Evolutionary conservation across 208 protist species (phyloP), one percentile per base, ranked within the genome.

Genomic region (Histomonas meleagridis): DNA sequence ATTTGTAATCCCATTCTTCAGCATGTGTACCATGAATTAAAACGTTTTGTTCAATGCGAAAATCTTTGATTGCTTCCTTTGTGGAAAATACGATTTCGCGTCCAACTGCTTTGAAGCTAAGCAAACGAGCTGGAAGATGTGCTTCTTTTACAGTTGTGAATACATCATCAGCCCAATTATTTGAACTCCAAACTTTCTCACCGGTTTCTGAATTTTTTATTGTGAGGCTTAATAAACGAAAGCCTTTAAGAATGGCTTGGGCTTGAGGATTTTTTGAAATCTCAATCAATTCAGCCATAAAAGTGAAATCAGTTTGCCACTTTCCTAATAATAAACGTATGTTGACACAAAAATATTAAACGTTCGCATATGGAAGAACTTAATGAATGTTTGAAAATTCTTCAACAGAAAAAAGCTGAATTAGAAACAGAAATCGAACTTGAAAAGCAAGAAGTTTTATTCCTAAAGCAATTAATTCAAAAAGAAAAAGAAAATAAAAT

Each of bases 261-360:
- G 70, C 70, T 18, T 48, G 23, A 2, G 70, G 70, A 48, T 81
- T 23, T 12, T 43, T 51, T 7, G 14, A 46, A n/a, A 81, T 43
- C 51, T 81, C 40, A 43, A 81, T 81, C 40, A 51, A 81, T 81
- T 81, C 40, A 35, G 70, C 26, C 70, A 81, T 81, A 12, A 51
- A 23, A n/a, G n/a, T n/a, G n/a, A n/a, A n/a, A n/a, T n/a, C n/a
- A n/a, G n/a, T n/a, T n/a, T n/a, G n/a, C n/a, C n/a, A n/a, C n/a
- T n/a, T n/a, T n/a, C n/a, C n/a, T n/a, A n/a, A n/a, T n/a, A n/a
- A n/a, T n/a, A n/a, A n/a, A n/a, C n/a, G n/a, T n/a, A n/a, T n/a
- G n/a, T n/a, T n/a, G n/a, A n/a, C n/a, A n/a, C n/a, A n/a, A n/a
- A n/a, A n/a, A n/a, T n/a, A n/a, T n/a, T n/a, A n/a, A n/a, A n/a